Base-by-base conservation (phyloP, 1,284 basidiomycete genomes). In the Moniliophthora roreri region DNA sequence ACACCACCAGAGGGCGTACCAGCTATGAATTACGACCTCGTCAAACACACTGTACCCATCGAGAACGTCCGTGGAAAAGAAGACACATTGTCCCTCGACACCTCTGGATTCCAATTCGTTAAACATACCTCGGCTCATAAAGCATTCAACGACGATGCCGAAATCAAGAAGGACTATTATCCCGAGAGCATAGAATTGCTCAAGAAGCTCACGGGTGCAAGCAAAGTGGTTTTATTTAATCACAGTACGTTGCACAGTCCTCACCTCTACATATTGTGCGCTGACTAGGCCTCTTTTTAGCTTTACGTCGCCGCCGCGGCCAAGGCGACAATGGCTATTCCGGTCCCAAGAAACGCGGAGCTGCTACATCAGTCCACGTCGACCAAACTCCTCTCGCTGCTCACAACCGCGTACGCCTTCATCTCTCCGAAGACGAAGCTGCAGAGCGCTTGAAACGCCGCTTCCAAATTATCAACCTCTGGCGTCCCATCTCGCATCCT, bases 381-480 rank as follows among this genome's bases (percentile, higher is more conserved):
- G 84, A 85, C 63, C 84, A 86, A 64, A 82, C 83, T 0, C 73
- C 70, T 39, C 60, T 67, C 5, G 74, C 82, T 3, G 69, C 78
- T 13, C 66, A 76, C 23, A 69, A 68, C 1, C 79, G 82, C 21
- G 82, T 85, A 2, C 75, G 77, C 55, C 71, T 76, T 11, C 81
- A 85, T 58, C 71, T 81, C 24, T 73, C 72, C 11, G 60, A 69
- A 3, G 67, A 65, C 7, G 79, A 82, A 1, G 80, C 67, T 0
- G 71, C 76, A 3, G 67, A 66, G 15, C 70, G 79, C 8, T 69
- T 81, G 21, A 64, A 75, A 56, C 69, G 70, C n/a, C 81, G 85
- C 34, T 82, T 80, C 69, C 85, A 88, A 63, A 81, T 88, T 50
- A 80, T 89, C n/a, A n/a, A n/a, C n/a, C n/a, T n/a, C n/a, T n/a